Evolutionary conservation across 768 basidiomycete species (phyloP).

Genomic region (Calocybe indica): DNA sequence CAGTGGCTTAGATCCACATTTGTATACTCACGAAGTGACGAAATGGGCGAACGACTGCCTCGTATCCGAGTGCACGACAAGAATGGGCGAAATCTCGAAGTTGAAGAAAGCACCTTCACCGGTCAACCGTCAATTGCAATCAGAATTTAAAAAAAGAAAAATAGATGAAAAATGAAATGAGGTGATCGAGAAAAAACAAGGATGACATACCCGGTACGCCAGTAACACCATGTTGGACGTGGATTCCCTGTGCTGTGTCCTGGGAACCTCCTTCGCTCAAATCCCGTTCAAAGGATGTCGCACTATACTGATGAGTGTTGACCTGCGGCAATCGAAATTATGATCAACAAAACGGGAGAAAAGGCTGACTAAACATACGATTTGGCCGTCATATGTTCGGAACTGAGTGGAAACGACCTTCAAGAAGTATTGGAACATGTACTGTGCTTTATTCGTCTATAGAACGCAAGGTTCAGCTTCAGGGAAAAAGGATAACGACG

Average conservation of each 20-base stretch:
- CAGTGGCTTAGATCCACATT: not conserved
- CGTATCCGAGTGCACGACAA: constrained; percentile 85
- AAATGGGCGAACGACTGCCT: constrained; percentile 98
- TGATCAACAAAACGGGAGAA: constrained; percentile 2
- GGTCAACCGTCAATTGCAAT: no score
- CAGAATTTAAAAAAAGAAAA: constrained; percentile 20
- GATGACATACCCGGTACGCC: constrained; percentile 56
- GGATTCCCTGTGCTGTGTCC: constrained; percentile 56
- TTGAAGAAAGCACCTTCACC: constrained; percentile 67
- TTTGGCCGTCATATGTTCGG: constrained; percentile 69
- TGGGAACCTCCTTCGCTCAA: constrained; percentile 55
- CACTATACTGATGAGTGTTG: constrained; percentile 92
- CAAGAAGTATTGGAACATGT: constrained; percentile 99
- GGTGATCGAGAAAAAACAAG: not conserved
- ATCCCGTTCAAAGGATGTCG: constrained; percentile 95
- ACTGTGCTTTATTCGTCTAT: constrained; percentile 73
- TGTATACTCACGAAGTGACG: constrained; percentile 77
- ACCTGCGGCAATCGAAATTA: constrained; percentile 34
- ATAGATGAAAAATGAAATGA: not conserved
- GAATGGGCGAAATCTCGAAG: constrained; percentile 96
- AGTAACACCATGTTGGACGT: constrained; percentile 64
- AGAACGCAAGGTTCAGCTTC: constrained; percentile 2
- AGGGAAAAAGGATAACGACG: constrained; percentile 1
- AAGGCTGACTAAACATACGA: constrained; percentile 33
- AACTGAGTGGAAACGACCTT: constrained; percentile 98